Conservation (phyloP, 1,284 basidiomycete genomes). For the Flammula alnicola region DNA sequence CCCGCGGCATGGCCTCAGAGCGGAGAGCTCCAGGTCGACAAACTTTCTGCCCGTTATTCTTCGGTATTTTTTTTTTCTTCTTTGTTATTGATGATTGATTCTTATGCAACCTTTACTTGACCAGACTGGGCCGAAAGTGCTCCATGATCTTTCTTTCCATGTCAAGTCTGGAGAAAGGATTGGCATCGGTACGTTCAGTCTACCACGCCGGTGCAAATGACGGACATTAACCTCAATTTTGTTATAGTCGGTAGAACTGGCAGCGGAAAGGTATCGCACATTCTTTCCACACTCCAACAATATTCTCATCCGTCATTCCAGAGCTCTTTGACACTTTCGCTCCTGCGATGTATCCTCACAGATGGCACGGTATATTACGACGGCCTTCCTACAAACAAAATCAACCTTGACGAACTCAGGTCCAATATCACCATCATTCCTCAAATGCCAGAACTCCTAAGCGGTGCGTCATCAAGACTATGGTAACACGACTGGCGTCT, state of each 20-base stretch:
- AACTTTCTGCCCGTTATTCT: slow-evolving; percentile 62
- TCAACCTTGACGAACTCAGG: slow-evolving; percentile 71
- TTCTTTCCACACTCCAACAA: slow-evolving; percentile 39
- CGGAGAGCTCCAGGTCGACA: slow-evolving; percentile 67
- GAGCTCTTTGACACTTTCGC: slow-evolving; percentile 53
- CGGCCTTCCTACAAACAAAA: slow-evolving; percentile 42
- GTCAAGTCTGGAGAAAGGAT: slow-evolving; percentile 65
- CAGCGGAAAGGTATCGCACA: slow-evolving; percentile 62
- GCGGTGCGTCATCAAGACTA: slow-evolving; percentile 38
- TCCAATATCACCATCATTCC: slow-evolving; percentile 68
- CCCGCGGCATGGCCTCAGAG: slow-evolving; percentile 82
- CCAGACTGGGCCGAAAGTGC: slow-evolving; percentile 47
- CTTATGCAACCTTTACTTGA: slow-evolving; percentile 17
- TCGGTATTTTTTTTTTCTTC: slow-evolving; percentile 22
- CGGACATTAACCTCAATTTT: not conserved
- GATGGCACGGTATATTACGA: slow-evolving; percentile 63
- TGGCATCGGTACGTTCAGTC: slow-evolving; percentile 51
- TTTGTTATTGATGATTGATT: not conserved
- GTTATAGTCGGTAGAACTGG: slow-evolving; percentile 71
- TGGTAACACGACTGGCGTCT: not conserved
- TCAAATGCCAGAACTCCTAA: slow-evolving; percentile 68
- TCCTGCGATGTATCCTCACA: slow-evolving; percentile 61
- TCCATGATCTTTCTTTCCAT: slow-evolving; percentile 58
- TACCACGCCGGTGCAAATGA: too few relatives aligned
- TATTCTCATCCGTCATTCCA: slow-evolving; percentile 37